Base-by-base conservation (phyloP, 2,329 filamentous ascomycete species). In the Aspergillus sergii region DNA sequence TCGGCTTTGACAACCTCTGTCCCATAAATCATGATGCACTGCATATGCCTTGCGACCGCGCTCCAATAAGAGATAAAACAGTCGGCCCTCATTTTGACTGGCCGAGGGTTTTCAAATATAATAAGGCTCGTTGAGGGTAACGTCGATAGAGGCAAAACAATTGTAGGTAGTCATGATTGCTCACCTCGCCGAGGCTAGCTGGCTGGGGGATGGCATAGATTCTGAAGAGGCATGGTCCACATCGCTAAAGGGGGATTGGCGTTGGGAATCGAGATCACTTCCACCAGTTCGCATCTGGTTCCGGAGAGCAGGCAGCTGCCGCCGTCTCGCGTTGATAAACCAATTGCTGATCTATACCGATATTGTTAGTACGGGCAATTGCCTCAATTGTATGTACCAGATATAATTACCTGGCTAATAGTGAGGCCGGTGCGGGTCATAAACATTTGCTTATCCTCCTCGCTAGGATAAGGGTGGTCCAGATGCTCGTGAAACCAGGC, bases 391-490 rank as follows among this genome's bases (percentile, higher is more conserved):
- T 11, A 21, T 3, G 9, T n/a, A 32, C 26, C 3, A 14, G 14
- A 32, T 14, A 23, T 14, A 23, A 76, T 67, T 72, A 83, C 81
- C 78, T 83, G 81, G 62, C 90, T 94, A 81, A 96, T 89, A 60
- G 91, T 90, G 32, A 97, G 81, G 0, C 88, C 88, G 0, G 93
- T 96, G 72, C 88, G 83, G 54, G 85, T 85, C 84, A 93, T 92
- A 55, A 96, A 83, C 63, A 91, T 87, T 73, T 94, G 88, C 78
- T 96, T 96, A 79, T 96, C 91, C 66, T 96, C 92, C 76, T 96
- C 92, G 5, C 89, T 93, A 1, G 93, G 93, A 74, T 96, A 96
- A 0, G 93, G 92, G 72, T 95, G 92, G 64, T 88, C 83, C 9
- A 93, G 78, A 76, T 95, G 91, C n/a, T 84, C 84, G 58, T 89